Base-by-base conservation (phyloP, 2,329 filamentous ascomycete species). In the Aureobasidium sp. region DNA sequence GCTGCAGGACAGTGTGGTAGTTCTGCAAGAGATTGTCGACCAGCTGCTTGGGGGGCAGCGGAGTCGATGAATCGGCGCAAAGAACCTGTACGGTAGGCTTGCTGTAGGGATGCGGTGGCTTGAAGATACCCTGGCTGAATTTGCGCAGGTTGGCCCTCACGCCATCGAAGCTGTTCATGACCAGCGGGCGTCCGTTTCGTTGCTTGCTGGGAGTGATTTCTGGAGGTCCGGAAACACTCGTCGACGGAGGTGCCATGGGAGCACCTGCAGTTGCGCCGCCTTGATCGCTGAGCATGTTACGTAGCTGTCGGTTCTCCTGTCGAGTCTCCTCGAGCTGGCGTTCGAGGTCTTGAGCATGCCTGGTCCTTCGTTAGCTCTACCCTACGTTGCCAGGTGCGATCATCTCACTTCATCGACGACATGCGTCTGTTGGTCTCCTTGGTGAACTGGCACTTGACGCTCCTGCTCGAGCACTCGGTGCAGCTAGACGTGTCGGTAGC, bases 351-450 rank as follows among this genome's bases (percentile, higher is more conserved):
- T 97, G 94, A 14, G 97, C 90, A 79, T 97, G 94, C 73, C 82
- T 84, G 60, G 49, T 15, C 1, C 14, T 29, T 31, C 22, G 37
- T 61, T 15, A 63, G 56, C 52, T 29, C 9, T 15, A 39, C 42
- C 37, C 29, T 22, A 9, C 17, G 3, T 7, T 31, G 17, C 8
- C 41, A 12, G 5, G n/a, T 12, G 20, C 49, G n/a, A 29, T 6
- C 31, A 62, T 76, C 81, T 70, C 75, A 85, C 84, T 97, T 99
- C 77, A 97, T 97, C 1, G 93, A 97, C 20, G 94, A 97, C 94
- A 99, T 99, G 65, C 94, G 86, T 63, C 94, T 84, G 74, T 99
- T 99, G 14, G 94, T 99, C 76, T 99, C 94, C 77, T 99, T 99
- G 55, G 94, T 99, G 73, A 99, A 99, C 72, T 97, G 93, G 72